These are phyloP conservation scores for Cicer chorassanicum DNA, from an alignment of 306 rosid genomes.

Conservation along the genomic window DNA sequence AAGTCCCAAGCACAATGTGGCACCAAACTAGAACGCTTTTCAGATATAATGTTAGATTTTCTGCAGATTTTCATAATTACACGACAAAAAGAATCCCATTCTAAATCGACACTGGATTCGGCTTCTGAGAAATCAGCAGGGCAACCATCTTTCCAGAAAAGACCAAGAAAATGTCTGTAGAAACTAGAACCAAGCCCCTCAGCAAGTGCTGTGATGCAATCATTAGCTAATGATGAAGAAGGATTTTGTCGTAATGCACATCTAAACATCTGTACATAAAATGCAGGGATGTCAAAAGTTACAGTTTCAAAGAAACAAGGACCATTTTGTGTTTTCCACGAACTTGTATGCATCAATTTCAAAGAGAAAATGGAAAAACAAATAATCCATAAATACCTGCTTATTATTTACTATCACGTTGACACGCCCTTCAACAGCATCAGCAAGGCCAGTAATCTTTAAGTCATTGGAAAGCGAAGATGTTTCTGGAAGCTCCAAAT, in stretches of 20 bases:
- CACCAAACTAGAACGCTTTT: constrained; percentile 46
- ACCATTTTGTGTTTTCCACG: constrained; percentile 20
- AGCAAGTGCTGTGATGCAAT: constrained; percentile 89
- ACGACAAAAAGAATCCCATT: constrained; percentile 78
- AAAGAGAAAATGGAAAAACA: constrained; percentile 27
- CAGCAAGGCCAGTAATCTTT: constrained; percentile 80
- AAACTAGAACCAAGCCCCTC: constrained; percentile 77
- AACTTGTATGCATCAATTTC: constrained; percentile 33
- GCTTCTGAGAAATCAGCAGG: constrained; percentile 60
- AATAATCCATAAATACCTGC: constrained; percentile 57
- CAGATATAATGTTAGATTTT: constrained; percentile 47
- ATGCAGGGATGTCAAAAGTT: constrained; percentile 31
- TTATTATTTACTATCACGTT: constrained; percentile 75
- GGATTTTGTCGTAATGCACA: constrained; percentile 81
- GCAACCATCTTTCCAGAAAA: constrained; percentile 85
- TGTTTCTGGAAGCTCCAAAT: constrained; percentile 67
- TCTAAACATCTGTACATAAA: constrained; percentile 72
- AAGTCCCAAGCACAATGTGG: constrained; percentile 83
- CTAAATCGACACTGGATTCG: constrained; percentile 62
- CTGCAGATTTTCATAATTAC: constrained; percentile 72
- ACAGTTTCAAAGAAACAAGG: constrained; percentile 6
- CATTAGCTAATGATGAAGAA: constrained; percentile 75
- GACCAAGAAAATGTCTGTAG: constrained; percentile 78
- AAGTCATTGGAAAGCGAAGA: constrained; percentile 60
- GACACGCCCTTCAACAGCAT: constrained; percentile 90